A percentile compares a stretch with the other conserved stretches of the same genome.
phyloP scores from a whole-genome alignment of 2,329 filamentous ascomycete species.

The Cladosporium sp. region DNA sequence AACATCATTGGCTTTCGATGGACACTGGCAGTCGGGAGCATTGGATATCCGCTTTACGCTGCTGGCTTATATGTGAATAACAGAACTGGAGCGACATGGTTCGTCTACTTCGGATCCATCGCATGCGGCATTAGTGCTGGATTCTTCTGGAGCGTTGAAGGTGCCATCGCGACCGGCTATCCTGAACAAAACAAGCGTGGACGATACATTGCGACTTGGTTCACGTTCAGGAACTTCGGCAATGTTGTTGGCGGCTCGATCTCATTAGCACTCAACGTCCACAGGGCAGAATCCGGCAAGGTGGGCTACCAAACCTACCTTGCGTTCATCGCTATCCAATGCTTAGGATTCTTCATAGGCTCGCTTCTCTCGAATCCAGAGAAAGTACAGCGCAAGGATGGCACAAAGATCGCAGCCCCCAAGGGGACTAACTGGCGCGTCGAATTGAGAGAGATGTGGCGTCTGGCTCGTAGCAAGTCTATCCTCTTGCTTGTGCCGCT shows the following conservation, averaged over 20 bases:
- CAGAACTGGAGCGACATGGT: constrained; percentile 52
- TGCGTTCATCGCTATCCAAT: constrained; percentile 43
- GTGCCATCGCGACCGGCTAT: constrained; percentile 51
- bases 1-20: constrained; percentile 34
- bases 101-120: constrained; percentile 50
- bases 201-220: constrained; percentile 43
- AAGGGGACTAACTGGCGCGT: constrained; percentile 38
- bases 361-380: constrained; percentile 42
- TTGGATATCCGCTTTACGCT: constrained; percentile 48
- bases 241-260: constrained; percentile 45
- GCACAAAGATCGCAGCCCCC: constrained; percentile 39
- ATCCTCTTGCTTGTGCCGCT: constrained; percentile 44
- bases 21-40: constrained; percentile 27
- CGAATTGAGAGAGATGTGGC: constrained; percentile 43
- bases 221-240: constrained; percentile 52
- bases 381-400: constrained; percentile 44
- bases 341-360: constrained; percentile 39
- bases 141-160: constrained; percentile 53
- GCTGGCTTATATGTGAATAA: constrained; percentile 52
- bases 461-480: constrained; percentile 30
- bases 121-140: constrained; percentile 51
- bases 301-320: constrained; percentile 40
- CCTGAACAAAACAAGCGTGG: constrained; percentile 51
- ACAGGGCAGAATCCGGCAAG: constrained; percentile 28
- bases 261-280: constrained; percentile 44